Conservation (phyloP, 2,329 filamentous ascomycete species). For the Paramyrothecium sp. region DNA sequence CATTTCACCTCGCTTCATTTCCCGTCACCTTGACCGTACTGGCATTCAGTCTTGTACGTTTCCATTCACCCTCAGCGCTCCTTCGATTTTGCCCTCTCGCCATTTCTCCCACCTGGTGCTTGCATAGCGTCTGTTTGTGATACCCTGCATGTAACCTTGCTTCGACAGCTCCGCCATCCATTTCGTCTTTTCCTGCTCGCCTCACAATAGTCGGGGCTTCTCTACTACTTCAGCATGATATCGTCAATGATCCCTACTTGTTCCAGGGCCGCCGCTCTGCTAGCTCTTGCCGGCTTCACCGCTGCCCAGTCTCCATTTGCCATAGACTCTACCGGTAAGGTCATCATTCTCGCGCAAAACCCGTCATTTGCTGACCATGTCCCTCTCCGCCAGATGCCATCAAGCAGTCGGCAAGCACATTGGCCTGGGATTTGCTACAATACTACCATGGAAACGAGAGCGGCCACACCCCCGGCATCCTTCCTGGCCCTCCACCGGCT, state of each 20-base stretch:
- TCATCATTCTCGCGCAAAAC: neutral
- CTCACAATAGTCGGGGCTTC: too few relatives aligned
- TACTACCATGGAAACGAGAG: slow-evolving; percentile 46
- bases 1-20: too few relatives aligned
- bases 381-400: slow-evolving; percentile 29
- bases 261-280: slow-evolving; percentile 14
- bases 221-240: neutral
- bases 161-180: too few relatives aligned
- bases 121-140: too few relatives aligned
- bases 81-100: too few relatives aligned
- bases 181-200: too few relatives aligned
- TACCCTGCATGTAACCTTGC: too few relatives aligned
- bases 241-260: slow-evolving; percentile 18
- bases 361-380: slow-evolving; percentile 11
- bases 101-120: too few relatives aligned
- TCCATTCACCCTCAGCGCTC: too few relatives aligned
- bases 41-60: too few relatives aligned
- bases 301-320: slow-evolving; percentile 20
- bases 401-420: slow-evolving; percentile 32
- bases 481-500: slow-evolving; percentile 43
- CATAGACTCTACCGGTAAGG: slow-evolving; percentile 18
- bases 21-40: too few relatives aligned
- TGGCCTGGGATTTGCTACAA: slow-evolving; percentile 43
- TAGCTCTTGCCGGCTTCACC: slow-evolving; percentile 16
- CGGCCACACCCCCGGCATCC: slow-evolving; percentile 44